Base-by-base conservation (phyloP, 2,329 filamentous ascomycete genomes). In the Camillea tinctor region DNA sequence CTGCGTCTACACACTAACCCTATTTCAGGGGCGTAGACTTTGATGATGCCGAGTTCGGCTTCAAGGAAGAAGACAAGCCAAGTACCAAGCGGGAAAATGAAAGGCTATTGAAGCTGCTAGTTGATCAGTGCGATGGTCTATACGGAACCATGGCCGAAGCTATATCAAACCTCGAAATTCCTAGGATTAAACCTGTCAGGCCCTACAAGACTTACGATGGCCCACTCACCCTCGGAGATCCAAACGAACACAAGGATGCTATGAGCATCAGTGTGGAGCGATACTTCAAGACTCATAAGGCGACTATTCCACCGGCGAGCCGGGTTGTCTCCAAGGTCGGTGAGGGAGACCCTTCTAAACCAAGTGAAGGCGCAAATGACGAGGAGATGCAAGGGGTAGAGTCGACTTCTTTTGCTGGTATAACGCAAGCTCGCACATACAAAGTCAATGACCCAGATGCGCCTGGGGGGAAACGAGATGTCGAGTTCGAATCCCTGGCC, bases 111-210 rank as follows among this genome's bases (percentile, higher is more conserved):
- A 85, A 80, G 62, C 73, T 77, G 1, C 80, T 98, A 7, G 84
- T 85, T 3, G 84, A 91, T 8, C 81, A 84, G 52, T 94, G 91
- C 22, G 79, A 88, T 57, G 92, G 91, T 26, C 77, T 85, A 2
- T 92, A 90, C 68, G 94, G 90, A n/a, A 97, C 93, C 4, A 85
- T 97, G 54, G 89, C 88, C 13, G 89, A 96, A 75, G 95, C 93
- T 3, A 86, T 97, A 56, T 85, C 89, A 51, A 90, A 95, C 72
- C 82, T 97, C 15, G 84, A 88, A 4, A 88, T 84, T 3, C 95
- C 95, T 4, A 82, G 89, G 54, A 78, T 94, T 65, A 98, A 97
- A 74, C 74, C 81, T 5, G 84, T 87, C n/a, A 88, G 86, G 63
- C 90, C 92, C 1, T 89, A 91, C 68, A 88, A 89, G 59, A 88